Evolutionary conservation across 371 early-diverging fungal species (phyloP).

Genomic region (Circinella minor): DNA sequence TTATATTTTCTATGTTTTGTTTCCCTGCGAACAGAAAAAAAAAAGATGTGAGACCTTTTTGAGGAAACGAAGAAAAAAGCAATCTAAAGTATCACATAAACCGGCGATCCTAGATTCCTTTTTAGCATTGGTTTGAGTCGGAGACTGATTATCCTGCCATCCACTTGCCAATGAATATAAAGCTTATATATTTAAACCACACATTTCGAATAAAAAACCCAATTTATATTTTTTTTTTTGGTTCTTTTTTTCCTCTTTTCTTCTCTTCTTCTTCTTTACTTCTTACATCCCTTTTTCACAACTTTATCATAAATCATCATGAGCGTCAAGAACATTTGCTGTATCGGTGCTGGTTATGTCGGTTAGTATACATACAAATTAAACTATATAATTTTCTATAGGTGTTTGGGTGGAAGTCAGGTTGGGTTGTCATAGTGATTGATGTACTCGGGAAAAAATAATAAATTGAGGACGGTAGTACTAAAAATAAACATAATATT

Average conservation of each 20-base stretch:
- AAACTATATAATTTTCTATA: too few relatives aligned
- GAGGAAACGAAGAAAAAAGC: background rate
- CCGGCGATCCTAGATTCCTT: constrained; percentile 17
- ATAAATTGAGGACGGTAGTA: background rate
- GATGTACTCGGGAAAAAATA: background rate
- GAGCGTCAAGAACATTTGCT: constrained; percentile 70
- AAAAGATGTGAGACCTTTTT: background rate
- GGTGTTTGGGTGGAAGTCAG: too few relatives aligned
- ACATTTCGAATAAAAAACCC: background rate
- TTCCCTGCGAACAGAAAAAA: background rate
- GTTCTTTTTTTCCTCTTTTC: constrained; percentile 14
- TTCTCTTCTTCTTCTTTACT: constrained; percentile 16
- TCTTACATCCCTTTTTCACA: constrained; percentile 2
- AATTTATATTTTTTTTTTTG: constrained; percentile 3
- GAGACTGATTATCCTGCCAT: constrained; percentile 14
- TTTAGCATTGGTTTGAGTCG: constrained; percentile 18
- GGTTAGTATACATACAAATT: constrained; percentile 55
- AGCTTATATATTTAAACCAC: constrained; percentile 3
- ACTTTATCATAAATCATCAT: background rate
- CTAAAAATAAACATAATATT: background rate
- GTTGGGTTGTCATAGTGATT: background rate
- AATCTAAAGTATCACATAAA: background rate
- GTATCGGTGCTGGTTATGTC: constrained; percentile 96
- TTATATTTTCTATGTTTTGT: background rate
- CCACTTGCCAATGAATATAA: constrained; percentile 10